Conservation (phyloP, 257 asterid genomes). For the Lycium barbarum region DNA sequence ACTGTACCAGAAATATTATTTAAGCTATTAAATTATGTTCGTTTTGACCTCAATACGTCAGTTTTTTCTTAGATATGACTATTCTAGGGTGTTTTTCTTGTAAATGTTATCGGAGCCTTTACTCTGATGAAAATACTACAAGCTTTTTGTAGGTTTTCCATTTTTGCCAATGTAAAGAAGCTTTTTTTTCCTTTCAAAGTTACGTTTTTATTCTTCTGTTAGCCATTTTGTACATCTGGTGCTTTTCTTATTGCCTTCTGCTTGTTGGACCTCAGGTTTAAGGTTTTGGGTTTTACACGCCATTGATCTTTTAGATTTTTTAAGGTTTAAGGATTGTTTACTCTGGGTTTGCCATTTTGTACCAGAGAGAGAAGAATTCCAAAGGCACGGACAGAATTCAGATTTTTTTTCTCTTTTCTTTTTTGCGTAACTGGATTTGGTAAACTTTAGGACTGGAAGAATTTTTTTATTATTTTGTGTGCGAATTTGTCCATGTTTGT, state of each 20-base stretch:
- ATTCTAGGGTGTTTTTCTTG: constrained; percentile 44
- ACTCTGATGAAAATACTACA: neutral
- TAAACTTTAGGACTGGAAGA: too few species aligned
- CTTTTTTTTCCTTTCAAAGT: constrained; percentile 24
- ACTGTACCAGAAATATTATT: neutral
- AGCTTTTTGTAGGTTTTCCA: constrained; percentile 37
- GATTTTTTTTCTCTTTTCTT: too few species aligned
- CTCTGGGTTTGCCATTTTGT: too few species aligned
- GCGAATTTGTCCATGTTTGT: too few species aligned
- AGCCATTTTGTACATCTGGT: neutral
- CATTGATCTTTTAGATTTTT: too few species aligned
- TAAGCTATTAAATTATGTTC: constrained; percentile 11
- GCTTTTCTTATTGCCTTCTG: neutral
- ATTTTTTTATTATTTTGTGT: too few species aligned
- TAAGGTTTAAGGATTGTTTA: too few species aligned
- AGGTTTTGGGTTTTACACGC: too few species aligned
- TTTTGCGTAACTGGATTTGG: too few species aligned
- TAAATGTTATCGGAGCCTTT: constrained; percentile 25
- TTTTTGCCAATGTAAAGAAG: constrained; percentile 40
- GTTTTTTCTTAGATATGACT: constrained; percentile 31
- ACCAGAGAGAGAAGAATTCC: too few species aligned
- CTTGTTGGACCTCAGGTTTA: too few species aligned
- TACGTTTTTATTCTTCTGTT: neutral
- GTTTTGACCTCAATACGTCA: constrained; percentile 23
- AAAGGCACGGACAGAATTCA: too few species aligned